A percentile compares a stretch with the other conserved stretches of the same genome.
Conservation (phyloP, 2,329 filamentous ascomycete genomes). For the Fusarium heterosporum region DNA sequence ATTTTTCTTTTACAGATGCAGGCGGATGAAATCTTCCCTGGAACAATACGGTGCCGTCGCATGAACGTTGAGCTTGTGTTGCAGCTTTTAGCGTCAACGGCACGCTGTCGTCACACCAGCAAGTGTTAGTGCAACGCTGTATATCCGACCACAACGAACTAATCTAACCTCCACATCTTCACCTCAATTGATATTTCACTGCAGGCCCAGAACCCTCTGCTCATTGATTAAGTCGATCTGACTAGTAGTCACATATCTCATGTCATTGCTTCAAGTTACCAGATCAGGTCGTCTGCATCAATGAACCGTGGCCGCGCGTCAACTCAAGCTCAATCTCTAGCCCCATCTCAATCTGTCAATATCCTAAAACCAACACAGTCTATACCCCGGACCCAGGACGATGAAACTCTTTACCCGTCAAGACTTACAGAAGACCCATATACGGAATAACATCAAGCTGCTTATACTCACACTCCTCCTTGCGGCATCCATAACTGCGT, state of each 20-base stretch:
- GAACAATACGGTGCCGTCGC: neutral
- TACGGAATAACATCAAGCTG: conserved; percentile 5
- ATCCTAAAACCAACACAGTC: neutral
- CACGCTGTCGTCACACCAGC: neutral
- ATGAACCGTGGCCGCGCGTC: neutral
- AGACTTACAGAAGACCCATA: conserved; percentile 6
- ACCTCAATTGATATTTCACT: neutral
- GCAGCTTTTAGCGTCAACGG: neutral
- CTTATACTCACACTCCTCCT: conserved; percentile 33
- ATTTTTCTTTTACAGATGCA: neutral
- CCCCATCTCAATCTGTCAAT: too few species aligned
- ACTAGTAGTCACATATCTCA: neutral
- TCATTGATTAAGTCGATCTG: neutral
- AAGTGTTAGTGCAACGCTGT: neutral
- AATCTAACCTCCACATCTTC: neutral
- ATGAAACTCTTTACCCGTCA: conserved; percentile 27
- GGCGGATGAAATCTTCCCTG: neutral
- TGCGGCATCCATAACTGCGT: conserved; percentile 16
- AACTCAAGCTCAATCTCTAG: neutral
- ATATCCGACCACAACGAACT: neutral
- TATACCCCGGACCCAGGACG: neutral
- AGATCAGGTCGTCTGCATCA: neutral
- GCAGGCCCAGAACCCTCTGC: neutral
- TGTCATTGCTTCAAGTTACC: neutral
- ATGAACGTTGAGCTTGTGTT: neutral